A percentile compares a stretch with the other conserved stretches of the same genome.
phyloP scores from a whole-genome alignment of 2,329 filamentous ascomycete genomes.

The Endothia cerciana region DNA sequence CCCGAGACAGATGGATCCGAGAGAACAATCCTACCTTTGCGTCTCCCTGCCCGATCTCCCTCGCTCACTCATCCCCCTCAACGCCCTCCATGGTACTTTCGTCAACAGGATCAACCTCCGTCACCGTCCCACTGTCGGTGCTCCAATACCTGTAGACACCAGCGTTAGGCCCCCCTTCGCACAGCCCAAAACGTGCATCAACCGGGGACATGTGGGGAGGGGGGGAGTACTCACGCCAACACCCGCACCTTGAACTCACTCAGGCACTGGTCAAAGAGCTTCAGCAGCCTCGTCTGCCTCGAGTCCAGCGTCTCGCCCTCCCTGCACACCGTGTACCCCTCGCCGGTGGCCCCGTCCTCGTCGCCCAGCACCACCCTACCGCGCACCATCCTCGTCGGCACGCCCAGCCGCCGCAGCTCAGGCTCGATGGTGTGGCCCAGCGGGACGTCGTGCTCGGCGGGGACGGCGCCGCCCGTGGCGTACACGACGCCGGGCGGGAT shows the following conservation, averaged over 20 bases:
- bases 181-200: background rate
- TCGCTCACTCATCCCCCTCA: conserved; percentile 33
- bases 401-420: conserved; percentile 83
- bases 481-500: conserved; percentile 85
- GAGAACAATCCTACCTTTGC: background rate
- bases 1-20: conserved; percentile 3
- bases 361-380: conserved; percentile 77
- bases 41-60: background rate
- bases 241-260: conserved; percentile 87
- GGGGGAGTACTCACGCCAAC: conserved; percentile 61
- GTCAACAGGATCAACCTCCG: conserved; percentile 52
- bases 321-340: conserved; percentile 77
- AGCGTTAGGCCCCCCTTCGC: conserved; percentile 30
- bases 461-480: conserved; percentile 78
- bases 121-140: conserved; percentile 61
- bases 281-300: conserved; percentile 89
- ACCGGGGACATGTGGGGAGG: background rate
- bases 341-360: conserved; percentile 56
- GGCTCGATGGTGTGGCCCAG: conserved; percentile 89
- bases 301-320: conserved; percentile 86
- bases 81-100: conserved; percentile 35
- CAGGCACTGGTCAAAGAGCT: conserved; percentile 89
- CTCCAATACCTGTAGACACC: conserved; percentile 60
- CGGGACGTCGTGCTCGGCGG: conserved; percentile 80
- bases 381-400: conserved; percentile 87